Percentiles rank a stretch among this genome's conserved stretches.
Evolutionary conservation across 495 filamentous ascomycete species (phyloP).

Genomic region (Clohesyomyces aquaticus): DNA sequence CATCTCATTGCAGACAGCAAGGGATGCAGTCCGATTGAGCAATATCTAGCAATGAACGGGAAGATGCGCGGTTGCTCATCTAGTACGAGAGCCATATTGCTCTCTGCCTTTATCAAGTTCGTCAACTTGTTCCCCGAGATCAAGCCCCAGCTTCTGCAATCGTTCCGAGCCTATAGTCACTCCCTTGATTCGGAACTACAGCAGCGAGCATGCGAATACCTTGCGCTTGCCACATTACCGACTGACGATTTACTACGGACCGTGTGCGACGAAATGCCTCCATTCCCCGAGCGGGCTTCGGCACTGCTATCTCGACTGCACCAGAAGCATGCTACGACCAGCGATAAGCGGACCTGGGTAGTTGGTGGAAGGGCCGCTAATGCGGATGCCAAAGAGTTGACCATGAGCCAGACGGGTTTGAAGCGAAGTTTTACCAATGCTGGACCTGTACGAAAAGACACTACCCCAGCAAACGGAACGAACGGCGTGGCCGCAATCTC

Average conservation of each 20-base stretch:
- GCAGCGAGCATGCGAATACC: slow-evolving; percentile 94
- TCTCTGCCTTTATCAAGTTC: slow-evolving; percentile 95
- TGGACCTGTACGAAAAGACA: slow-evolving; percentile 43
- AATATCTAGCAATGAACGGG: slow-evolving; percentile 87
- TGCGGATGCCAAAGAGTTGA: slow-evolving; percentile 75
- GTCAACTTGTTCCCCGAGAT: slow-evolving; percentile 99
- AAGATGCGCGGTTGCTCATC: slow-evolving; percentile 91
- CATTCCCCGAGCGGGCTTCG: slow-evolving; percentile 92
- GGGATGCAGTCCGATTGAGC: slow-evolving; percentile 95
- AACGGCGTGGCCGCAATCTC: slow-evolving; percentile 35
- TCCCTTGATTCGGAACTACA: slow-evolving; percentile 94
- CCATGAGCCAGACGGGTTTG: slow-evolving; percentile 76
- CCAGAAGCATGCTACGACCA: slow-evolving; percentile 86
- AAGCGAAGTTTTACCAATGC: slow-evolving; percentile 78
- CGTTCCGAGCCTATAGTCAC: slow-evolving; percentile 92
- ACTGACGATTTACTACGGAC: slow-evolving; percentile 93
- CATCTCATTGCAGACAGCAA: slow-evolving; percentile 95
- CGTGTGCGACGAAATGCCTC: slow-evolving; percentile 98
- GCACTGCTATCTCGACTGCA: slow-evolving; percentile 90
- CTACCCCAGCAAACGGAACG: slow-evolving; percentile 41
- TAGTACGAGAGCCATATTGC: slow-evolving; percentile 86
- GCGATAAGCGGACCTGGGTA: slow-evolving; percentile 94
- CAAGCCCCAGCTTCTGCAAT: slow-evolving; percentile 88
- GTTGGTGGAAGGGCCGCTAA: slow-evolving; percentile 94
- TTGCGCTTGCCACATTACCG: slow-evolving; percentile 80